Base-by-base conservation (phyloP, 306 rosid genomes). In the Sicyos edulis region DNA sequence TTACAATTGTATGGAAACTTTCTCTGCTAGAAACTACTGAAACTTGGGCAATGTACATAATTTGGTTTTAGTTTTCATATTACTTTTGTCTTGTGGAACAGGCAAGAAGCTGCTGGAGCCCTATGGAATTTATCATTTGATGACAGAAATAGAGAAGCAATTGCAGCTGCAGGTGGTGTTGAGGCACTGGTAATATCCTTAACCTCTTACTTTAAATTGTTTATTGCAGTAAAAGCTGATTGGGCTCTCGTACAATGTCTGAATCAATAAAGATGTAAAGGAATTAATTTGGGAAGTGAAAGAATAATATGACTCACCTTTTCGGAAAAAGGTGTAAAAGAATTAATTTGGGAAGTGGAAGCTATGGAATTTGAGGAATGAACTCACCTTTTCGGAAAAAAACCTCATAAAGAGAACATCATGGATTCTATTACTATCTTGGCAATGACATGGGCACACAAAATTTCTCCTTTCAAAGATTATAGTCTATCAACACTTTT, bases 71-170 rank as follows among this genome's bases (percentile, higher is more conserved):
- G 11, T 54, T 32, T 32, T 52, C 17, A 44, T 57, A n/a, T 54
- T 22, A 24, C 17, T 34, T 63, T 40, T 73, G 24, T 55, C 55
- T 17, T 58, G 20, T 78, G 53, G n/a, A 54, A 73, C 84, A 95
- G 99, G 85, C 99, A 95, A 91, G 99, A 95, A 83, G 99, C 99
- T 54, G 99, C 99, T 60, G 99, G 99, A 62, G 99, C 99, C 11
- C 86, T 95, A 74, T 95, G 99, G 99, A 95, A 95, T 82, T 84
- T 95, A 76, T 95, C 99, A 32, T 95, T 95, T 81, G 99, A 95
- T 47, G 99, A 95, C 82, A 87, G 96, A 88, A 95, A 95, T 79
- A 86, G 99, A 78, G 99, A 95, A 78, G 92, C 97, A 77, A 95
- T 95, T 59, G 99, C 99, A 44, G 92, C 91, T 59, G 95, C 96